Evolutionary conservation across 2,329 filamentous ascomycete species (phyloP), one percentile per base, ranked within the genome.

Genomic region (Ceratocystis destructans): DNA sequence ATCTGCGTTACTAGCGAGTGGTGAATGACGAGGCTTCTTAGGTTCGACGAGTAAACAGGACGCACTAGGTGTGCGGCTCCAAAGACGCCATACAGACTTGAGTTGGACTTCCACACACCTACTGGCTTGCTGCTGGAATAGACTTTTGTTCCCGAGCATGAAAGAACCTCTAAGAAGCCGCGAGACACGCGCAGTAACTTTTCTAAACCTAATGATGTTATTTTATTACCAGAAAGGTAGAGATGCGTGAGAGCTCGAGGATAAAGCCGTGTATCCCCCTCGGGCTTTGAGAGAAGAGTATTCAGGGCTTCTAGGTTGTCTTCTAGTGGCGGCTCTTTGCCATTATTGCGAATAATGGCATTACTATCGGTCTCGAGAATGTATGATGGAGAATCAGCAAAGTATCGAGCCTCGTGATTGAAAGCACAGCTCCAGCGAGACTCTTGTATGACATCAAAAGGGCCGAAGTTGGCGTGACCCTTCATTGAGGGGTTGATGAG

Each of bases 1-100:
- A 82, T 75, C 50, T 79, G 77, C 0, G 84, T 87, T 5, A 86
- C 77, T 1, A 85, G 69, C 0, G 83, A 86, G 71, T 87, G 84
- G 64, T 87, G 84, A 5, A 84, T 74, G 12, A 80, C 78, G 1
- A 86, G 73, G 1, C 74, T 75, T 41, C 79, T 78, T 3, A 86
- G 74, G 69, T 82, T 82, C 0, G 80, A 78, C 1, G 80, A 82
- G 63, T 81, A 73, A 0, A 80, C 78, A 0, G 82, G 82, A 0
- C 82, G 77, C 65, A 83, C 79, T 7, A 80, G 69, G 69, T 83
- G 76, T 0, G 77, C 73, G 3, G 74, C 73, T 6, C 79, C 78
- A 8, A 80, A 69, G 6, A 80, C 72, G 17, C 81, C 82, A 33
- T 72, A 70, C 1, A 83, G 67, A 20, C 67, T 74, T 1, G 76